Evolutionary conservation across 495 filamentous ascomycete genomes (phyloP).

Genomic region (Neurospora sp.): DNA sequence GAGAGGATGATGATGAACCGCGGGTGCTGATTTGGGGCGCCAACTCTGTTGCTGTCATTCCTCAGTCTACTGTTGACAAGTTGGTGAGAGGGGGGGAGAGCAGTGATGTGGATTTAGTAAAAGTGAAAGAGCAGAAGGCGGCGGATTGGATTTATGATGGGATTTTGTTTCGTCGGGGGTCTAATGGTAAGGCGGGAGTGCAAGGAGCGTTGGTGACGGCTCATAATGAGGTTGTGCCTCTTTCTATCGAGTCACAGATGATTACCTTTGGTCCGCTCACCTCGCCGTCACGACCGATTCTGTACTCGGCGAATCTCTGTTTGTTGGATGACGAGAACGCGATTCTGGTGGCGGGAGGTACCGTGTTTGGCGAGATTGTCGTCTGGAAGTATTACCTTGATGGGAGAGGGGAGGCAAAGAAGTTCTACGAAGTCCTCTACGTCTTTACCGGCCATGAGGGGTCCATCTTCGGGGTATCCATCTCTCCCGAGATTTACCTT

Average conservation of each 20-base stretch:
- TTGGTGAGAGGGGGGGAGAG: constrained; percentile 6
- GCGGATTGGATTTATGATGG: constrained; percentile 81
- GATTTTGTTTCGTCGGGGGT: constrained; percentile 30
- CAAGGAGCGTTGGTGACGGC: constrained; percentile 58
- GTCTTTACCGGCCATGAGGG: constrained; percentile 86
- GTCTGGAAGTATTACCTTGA: constrained; percentile 64
- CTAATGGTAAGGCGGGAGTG: background rate
- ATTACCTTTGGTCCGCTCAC: constrained; percentile 34
- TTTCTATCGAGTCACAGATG: no score
- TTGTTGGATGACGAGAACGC: constrained; percentile 40
- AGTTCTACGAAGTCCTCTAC: constrained; percentile 44
- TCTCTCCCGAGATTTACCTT: constrained; percentile 50
- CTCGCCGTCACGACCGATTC: constrained; percentile 69
- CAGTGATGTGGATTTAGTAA: background rate
- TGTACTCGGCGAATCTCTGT: constrained; percentile 73
- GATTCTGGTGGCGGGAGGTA: constrained; percentile 75
- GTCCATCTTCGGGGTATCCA: constrained; percentile 78
- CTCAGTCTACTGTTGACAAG: constrained; percentile 11
- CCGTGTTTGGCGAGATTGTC: constrained; percentile 86
- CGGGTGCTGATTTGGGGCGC: constrained; percentile 50
- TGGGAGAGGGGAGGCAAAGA: background rate
- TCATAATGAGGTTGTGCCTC: constrained; percentile 68
- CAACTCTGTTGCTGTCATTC: constrained; percentile 22
- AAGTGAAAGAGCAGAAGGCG: constrained; percentile 20
- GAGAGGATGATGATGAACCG: background rate